Conservation (phyloP, 192 early-diverging fungal species). For the Geosiphon pyriformis region DNA sequence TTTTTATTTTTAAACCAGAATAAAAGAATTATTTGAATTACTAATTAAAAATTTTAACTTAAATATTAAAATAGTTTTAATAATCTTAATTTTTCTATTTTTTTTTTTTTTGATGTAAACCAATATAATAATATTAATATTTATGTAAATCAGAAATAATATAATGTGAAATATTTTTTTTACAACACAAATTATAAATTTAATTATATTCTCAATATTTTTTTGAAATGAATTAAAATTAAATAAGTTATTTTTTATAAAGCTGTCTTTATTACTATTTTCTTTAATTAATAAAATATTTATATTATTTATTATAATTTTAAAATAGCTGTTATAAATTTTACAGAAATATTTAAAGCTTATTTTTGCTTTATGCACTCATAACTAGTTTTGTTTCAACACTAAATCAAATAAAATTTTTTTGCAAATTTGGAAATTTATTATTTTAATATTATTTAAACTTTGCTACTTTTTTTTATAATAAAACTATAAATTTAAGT, state of each 20-base stretch:
- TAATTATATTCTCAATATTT: too few relatives aligned
- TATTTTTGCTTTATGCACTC: constrained; percentile 7
- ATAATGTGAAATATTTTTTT: too few relatives aligned
- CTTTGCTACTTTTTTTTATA: constrained; percentile 9
- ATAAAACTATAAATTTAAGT: constrained; percentile 2
- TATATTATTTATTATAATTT: background rate
- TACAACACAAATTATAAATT: too few relatives aligned
- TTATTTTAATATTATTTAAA: background rate
- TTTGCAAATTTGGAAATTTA: constrained; percentile 6
- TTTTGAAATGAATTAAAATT: too few relatives aligned
- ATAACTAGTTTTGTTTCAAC: background rate
- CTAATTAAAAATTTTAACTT: too few relatives aligned
- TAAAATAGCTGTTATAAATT: background rate
- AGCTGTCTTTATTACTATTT: constrained; percentile 1
- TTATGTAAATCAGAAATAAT: too few relatives aligned
- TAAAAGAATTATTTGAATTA: too few relatives aligned
- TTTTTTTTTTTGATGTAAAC: too few relatives aligned
- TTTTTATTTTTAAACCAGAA: too few relatives aligned
- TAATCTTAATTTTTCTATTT: too few relatives aligned
- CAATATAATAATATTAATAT: too few relatives aligned
- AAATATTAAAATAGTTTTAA: too few relatives aligned
- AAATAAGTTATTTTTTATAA: background rate
- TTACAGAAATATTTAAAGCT: background rate
- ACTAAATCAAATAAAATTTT: constrained; percentile 1
- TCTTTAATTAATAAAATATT: background rate